These are phyloP conservation scores for Paraconiothyrium sp. DNA, from an alignment of 2,329 filamentous ascomycete genomes.

Conservation along the genomic window DNA sequence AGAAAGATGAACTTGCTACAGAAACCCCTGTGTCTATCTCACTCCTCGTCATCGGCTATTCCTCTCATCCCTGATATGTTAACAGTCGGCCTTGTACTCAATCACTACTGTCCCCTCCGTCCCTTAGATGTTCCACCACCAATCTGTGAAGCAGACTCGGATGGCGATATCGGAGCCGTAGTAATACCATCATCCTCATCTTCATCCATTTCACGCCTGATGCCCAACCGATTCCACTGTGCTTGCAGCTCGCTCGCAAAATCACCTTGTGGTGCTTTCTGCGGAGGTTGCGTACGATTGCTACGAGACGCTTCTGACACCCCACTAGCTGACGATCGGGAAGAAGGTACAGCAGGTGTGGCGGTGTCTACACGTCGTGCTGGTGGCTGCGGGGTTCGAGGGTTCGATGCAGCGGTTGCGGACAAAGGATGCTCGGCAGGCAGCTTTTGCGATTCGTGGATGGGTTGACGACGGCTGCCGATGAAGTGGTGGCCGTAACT, in stretches of 20 bases:
- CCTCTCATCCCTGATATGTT: neutral
- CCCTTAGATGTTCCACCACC: neutral
- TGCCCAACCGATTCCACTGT: conserved; percentile 15
- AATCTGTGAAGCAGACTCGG: conserved; percentile 17
- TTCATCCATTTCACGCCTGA: conserved; percentile 15
- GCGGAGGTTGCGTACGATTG: neutral
- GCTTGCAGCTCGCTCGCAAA: conserved; percentile 16
- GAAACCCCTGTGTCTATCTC: no score
- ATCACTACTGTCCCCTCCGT: neutral
- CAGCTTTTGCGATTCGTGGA: conserved; percentile 34
- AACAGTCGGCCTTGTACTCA: neutral
- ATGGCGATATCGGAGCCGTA: conserved; percentile 13
- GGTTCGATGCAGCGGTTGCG: conserved; percentile 19
- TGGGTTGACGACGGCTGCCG: conserved; percentile 31
- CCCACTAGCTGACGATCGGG: neutral
- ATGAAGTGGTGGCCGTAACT: conserved; percentile 33
- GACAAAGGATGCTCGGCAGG: conserved; percentile 17
- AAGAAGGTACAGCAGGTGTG: conserved; percentile 5
- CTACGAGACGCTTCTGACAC: neutral
- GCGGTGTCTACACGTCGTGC: conserved; percentile 28
- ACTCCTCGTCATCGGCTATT: neutral
- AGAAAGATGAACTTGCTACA: no score
- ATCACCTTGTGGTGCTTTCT: conserved; percentile 2
- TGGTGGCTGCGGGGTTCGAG: conserved; percentile 20
- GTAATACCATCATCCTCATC: conserved; percentile 15